These are phyloP conservation scores for Kwoniella europaea DNA, from an alignment of 768 basidiomycete genomes.

Conservation along the genomic window DNA sequence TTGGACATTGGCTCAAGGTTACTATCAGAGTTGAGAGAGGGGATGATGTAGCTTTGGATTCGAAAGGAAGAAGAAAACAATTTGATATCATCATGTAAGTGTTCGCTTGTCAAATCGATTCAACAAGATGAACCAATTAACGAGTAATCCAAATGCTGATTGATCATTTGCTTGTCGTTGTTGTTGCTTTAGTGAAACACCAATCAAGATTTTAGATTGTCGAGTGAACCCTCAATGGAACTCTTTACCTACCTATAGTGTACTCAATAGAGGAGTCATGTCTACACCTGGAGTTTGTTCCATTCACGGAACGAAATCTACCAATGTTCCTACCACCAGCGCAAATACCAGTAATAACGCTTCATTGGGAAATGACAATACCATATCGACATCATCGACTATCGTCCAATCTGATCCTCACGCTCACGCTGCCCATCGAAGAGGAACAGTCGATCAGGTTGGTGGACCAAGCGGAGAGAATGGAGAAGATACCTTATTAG, in stretches of 20 bases:
- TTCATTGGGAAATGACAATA: background rate
- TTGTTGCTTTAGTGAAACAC: constrained; percentile 61
- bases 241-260: constrained; percentile 75
- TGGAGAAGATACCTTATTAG: constrained; percentile 51
- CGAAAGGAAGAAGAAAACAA: constrained; percentile 75
- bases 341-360: background rate
- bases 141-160: no score
- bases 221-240: constrained; percentile 80
- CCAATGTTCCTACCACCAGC: background rate
- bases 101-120: background rate
- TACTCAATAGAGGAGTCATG: constrained; percentile 27
- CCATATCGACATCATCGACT: constrained; percentile 3
- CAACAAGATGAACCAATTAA: no score
- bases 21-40: constrained; percentile 81
- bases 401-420: background rate
- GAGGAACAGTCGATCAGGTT: constrained; percentile 6
- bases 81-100: constrained; percentile 77
- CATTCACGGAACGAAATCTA: constrained; percentile 51
- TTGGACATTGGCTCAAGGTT: constrained; percentile 78
- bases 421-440: constrained; percentile 1
- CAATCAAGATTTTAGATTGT: constrained; percentile 85
- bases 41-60: constrained; percentile 69
- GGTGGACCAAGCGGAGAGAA: constrained; percentile 20
- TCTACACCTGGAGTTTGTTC: constrained; percentile 41
- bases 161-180: no score